A percentile compares a stretch with the other conserved stretches of the same genome.
Evolutionary conservation across 371 early-diverging fungal species (phyloP).

Genomic region (Mortierella sp.): DNA sequence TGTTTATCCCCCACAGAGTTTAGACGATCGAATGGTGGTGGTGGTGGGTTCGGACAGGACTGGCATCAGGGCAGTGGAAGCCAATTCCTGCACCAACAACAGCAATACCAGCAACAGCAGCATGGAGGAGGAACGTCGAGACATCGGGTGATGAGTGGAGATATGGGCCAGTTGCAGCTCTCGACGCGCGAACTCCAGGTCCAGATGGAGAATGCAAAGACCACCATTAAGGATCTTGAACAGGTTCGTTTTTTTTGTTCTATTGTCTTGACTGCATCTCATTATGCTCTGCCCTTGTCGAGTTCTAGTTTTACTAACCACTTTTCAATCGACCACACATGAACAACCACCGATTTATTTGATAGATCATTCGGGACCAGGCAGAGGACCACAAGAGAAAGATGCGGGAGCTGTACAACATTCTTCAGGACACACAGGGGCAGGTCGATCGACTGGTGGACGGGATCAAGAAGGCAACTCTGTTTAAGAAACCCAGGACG

Average conservation of each 20-base stretch:
- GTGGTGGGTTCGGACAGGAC: background rate
- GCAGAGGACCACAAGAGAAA: constrained; percentile 42
- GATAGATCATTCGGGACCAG: constrained; percentile 49
- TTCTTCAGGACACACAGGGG: constrained; percentile 38
- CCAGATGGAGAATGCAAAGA: constrained; percentile 55
- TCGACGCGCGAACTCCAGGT: constrained; percentile 41
- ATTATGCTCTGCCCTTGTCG: background rate
- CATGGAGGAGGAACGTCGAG: constrained; percentile 8
- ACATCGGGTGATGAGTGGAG: constrained; percentile 40
- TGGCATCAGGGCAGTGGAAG: too few species aligned
- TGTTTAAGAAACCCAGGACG: constrained; percentile 36
- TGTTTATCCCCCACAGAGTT: background rate
- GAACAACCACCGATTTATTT: background rate
- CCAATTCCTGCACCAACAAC: too few species aligned
- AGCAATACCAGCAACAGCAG: constrained; percentile 1
- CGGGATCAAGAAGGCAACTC: constrained; percentile 35
- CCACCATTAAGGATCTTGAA: constrained; percentile 55
- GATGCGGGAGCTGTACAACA: constrained; percentile 43
- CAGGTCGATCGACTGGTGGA: constrained; percentile 39
- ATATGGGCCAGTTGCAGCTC: constrained; percentile 41
- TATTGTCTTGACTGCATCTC: background rate
- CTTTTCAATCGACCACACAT: background rate
- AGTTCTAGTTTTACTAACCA: background rate
- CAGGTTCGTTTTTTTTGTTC: constrained; percentile 18
- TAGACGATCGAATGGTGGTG: background rate